Percentiles rank a stretch among this genome's conserved stretches.
Conservation (phyloP, 148 eudicot species). For the Dianthus caryophyllus region DNA sequence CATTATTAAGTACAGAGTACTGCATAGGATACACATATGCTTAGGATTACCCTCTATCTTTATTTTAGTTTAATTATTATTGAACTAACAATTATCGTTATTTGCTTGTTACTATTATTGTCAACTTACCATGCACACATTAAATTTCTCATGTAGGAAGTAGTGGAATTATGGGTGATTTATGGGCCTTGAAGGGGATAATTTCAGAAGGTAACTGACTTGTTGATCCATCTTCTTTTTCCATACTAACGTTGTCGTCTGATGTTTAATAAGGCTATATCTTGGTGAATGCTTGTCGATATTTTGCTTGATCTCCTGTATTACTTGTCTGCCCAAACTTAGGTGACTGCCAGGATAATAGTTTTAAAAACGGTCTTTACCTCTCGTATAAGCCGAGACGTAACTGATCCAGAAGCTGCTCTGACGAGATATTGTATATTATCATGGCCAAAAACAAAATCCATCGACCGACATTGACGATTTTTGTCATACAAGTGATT, state of each 20-base stretch:
- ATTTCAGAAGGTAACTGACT: conserved; percentile 70
- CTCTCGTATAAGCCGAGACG: too few relatives aligned
- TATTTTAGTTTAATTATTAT: background rate
- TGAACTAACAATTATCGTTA: background rate
- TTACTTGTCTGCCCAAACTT: background rate
- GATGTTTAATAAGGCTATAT: background rate
- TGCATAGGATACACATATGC: background rate
- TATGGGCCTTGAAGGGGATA: conserved; percentile 97
- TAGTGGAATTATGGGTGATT: conserved; percentile 95
- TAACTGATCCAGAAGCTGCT: too few relatives aligned
- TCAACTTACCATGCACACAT: conserved; percentile 9
- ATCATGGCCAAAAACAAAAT: too few relatives aligned
- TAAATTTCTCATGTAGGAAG: conserved; percentile 48
- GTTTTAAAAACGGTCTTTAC: too few relatives aligned
- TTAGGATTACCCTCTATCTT: background rate
- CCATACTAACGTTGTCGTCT: background rate
- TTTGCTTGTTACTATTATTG: background rate
- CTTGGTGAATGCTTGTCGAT: background rate
- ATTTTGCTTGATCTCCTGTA: background rate
- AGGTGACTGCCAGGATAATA: too few relatives aligned
- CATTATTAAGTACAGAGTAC: too few relatives aligned
- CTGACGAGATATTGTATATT: too few relatives aligned
- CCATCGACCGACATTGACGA: too few relatives aligned
- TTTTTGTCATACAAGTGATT: too few relatives aligned
- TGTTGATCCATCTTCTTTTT: conserved; percentile 1